Evolutionary conservation across 495 filamentous ascomycete genomes (phyloP), one percentile per base, ranked within the genome.

Genomic region (Penicillium malachiteum): DNA sequence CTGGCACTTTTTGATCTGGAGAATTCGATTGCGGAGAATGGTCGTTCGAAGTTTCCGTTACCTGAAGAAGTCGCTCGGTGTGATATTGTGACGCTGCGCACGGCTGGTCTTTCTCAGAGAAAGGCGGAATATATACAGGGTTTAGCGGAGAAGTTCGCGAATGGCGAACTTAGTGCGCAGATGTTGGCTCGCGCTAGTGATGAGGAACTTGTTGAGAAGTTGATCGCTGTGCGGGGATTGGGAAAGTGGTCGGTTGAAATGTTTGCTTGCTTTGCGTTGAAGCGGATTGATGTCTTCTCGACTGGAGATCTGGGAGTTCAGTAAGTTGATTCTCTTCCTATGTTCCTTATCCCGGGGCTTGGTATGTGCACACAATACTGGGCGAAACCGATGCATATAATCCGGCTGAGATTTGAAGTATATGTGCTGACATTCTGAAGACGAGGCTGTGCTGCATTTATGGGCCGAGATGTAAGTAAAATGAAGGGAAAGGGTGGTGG

Each of bases 111-210:
- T 31, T 96, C 90, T 7, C 84, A 89, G 68, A 83, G 94, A 30
- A 98, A 98, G 70, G 94, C 95, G 40, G 95, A 97, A 70, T 98
- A 98, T 71, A 81, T 97, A 38, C 80, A 84, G 42, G 92, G 92
- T 0, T 75, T 98, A 3, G 89, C 92, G 3, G 76, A 88, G 65
- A 92, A 92, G 63, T 97, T 98, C 67, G 73, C 71, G 0, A 74
- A 59, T 37, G 88, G 90, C 21, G 88, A 92, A 60, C 72, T 97
- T 16, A 87, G 83, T 49, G 87, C 89, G 21, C 73, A 81, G 56
- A 84, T 92, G 75, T 78, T 98, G 14, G 78, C 86, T 35, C 77
- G 81, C 32, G 92, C 90, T 7, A 81, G 82, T 40, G 91, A 98
- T 72, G 92, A 95, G 48, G 92, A 96, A 61, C 74, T 98, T 11